Percentiles rank a stretch among this genome's conserved stretches.
Evolutionary conservation across 345 rosid species (phyloP).

Genomic region (Citrus mangshanensis): DNA sequence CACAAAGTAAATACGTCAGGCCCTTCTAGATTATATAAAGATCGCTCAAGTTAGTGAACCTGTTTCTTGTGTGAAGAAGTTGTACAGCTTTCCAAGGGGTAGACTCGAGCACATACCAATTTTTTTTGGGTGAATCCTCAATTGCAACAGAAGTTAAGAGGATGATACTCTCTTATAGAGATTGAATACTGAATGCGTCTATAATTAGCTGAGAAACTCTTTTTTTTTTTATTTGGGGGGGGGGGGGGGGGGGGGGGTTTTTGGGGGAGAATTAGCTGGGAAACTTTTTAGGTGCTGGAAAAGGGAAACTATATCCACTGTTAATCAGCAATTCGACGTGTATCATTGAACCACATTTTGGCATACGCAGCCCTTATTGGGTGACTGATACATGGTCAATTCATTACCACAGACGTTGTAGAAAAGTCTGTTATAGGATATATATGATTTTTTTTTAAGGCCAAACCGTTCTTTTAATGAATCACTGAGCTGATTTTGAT

Average conservation of each 20-base stretch:
- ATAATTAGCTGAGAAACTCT: background rate
- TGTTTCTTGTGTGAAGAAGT: constrained; percentile 4
- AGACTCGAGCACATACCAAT: background rate
- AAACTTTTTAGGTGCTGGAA: background rate
- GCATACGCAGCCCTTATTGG: background rate
- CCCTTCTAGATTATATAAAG: constrained; percentile 23
- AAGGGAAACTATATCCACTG: background rate
- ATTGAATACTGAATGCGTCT: background rate
- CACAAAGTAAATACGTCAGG: constrained; percentile 20
- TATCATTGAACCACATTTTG: background rate
- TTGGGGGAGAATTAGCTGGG: too few relatives aligned
- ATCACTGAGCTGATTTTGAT: background rate
- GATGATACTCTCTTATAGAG: constrained; percentile 1
- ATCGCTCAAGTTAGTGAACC: background rate
- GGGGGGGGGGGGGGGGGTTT: too few relatives aligned
- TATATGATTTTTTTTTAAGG: background rate
- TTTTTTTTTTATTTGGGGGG: too few relatives aligned
- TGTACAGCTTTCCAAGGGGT: constrained; percentile 21
- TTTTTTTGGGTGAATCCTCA: background rate
- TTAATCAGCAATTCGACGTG: constrained; percentile 8
- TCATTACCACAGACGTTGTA: background rate
- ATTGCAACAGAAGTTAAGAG: constrained; percentile 6
- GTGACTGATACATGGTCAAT: background rate
- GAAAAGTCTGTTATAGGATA: background rate
- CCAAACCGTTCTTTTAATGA: background rate